Evolutionary conservation across 768 basidiomycete genomes (phyloP).

Genomic region (Boletus insuetus): DNA sequence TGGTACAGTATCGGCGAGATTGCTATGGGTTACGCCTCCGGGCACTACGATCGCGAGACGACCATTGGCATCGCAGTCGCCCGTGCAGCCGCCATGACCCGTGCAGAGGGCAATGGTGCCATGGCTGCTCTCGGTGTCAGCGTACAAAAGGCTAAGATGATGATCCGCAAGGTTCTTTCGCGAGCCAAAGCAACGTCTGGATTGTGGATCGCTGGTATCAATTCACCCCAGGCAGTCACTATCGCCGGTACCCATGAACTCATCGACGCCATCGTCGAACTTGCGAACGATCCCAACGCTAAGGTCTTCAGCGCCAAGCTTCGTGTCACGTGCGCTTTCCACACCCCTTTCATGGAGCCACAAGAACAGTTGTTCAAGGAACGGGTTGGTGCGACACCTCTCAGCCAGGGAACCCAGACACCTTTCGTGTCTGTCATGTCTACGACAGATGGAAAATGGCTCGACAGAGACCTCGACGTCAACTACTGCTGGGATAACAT

Average conservation of each 20-base stretch:
- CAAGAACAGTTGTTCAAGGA: conserved; percentile 33
- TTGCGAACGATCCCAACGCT: conserved; percentile 26
- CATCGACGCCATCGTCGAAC: conserved; percentile 29
- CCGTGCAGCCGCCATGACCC: conserved; percentile 36
- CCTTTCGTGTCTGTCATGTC: conserved; percentile 33
- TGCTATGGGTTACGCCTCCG: conserved; percentile 38
- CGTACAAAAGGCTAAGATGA: conserved; percentile 29
- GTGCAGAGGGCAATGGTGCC: conserved; percentile 34
- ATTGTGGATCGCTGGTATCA: conserved; percentile 36
- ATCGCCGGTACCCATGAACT: conserved; percentile 32
- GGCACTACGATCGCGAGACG: conserved; percentile 35
- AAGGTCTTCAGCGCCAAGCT: conserved; percentile 30
- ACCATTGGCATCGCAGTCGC: conserved; percentile 35
- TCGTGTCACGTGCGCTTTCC: conserved; percentile 34
- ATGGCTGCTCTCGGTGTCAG: conserved; percentile 37
- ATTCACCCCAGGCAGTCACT: conserved; percentile 37
- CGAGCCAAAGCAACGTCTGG: conserved; percentile 24
- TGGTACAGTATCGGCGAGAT: conserved; percentile 31
- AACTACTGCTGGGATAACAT: conserved; percentile 38
- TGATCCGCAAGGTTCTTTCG: conserved; percentile 34
- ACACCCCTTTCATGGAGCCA: conserved; percentile 34
- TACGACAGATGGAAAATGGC: conserved; percentile 33
- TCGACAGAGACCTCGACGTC: conserved; percentile 27
- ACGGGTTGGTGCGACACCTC: conserved; percentile 15
- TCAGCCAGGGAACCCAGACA: conserved; percentile 18